Base-by-base conservation (phyloP, 2,329 filamentous ascomycete species). In the Epichloe uncinata region DNA sequence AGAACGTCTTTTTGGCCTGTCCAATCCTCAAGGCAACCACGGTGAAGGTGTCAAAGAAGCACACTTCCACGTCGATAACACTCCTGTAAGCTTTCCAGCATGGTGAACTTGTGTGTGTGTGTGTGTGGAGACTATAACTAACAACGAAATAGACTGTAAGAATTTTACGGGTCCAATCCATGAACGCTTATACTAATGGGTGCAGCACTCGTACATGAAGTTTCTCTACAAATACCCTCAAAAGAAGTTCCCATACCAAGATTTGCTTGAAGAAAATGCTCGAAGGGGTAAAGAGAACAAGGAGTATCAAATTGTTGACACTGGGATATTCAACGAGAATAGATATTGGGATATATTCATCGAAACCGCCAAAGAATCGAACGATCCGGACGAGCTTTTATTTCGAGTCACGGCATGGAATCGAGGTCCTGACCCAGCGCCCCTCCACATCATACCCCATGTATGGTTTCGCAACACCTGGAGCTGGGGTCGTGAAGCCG, bases 391-490 rank as follows among this genome's bases (percentile, higher is more conserved):
- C 30, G 88, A 96, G 69, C 73, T 97, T 12, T 74, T 95, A 33
- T 97, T 96, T 72, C 87, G 93, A 60, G 85, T 97, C 42, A 96
- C 91, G 11, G 91, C 90, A 42, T 97, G 93, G 84, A 97, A 97
- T 64, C 81, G 93, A 58, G 91, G 93, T 15, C 86, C 88, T 6
- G 87, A 96, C 48, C 81, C 87, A 13, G 91, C 93, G 13, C 90
- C 89, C 20, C 72, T 97, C 49, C 93, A 97, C 67, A 95, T 97
- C 60, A 73, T 96, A 42, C 91, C 91, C 8, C 93, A 97, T 53
- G 81, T 95, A 48, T 96, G 90, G 88, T 97, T 96, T 73, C 82
- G 91, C 56, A 97, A 97, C 66, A 96, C 90, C 3, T 97, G 93
- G 93, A 80, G 85, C 38, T 97, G 91, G 91, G 91, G 90, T 20